Conservation (phyloP, 768 basidiomycete species). For the Epithele typhae region DNA sequence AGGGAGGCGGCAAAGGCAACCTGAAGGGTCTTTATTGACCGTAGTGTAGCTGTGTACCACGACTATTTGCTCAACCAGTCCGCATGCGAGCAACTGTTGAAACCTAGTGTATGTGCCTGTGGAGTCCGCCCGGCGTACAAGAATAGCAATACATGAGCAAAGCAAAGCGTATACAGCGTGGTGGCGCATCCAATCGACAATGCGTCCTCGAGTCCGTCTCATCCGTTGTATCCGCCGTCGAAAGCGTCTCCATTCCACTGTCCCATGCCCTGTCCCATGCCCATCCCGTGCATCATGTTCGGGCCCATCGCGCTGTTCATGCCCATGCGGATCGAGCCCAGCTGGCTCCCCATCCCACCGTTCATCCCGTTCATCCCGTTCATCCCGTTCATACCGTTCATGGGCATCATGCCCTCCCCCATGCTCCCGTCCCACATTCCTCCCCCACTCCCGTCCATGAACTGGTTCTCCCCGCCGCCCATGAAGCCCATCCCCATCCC, state of each 20-base stretch:
- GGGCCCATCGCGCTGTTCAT: conserved; percentile 13
- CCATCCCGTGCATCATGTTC: conserved; percentile 19
- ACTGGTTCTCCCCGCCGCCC: conserved; percentile 16
- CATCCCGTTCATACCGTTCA: conserved; percentile 33
- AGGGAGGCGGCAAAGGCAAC: too few species aligned
- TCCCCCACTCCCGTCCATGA: conserved; percentile 16
- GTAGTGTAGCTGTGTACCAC: too few species aligned
- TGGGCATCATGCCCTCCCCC: conserved; percentile 7
- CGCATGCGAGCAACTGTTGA: too few species aligned
- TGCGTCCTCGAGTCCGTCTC: too few species aligned
- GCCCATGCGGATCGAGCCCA: conserved; percentile 18
- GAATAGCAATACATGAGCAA: too few species aligned
- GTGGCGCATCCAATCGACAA: too few species aligned
- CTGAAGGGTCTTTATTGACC: too few species aligned
- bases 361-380: conserved; percentile 13
- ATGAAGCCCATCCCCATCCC: conserved; percentile 30
- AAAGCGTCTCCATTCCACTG: conserved; percentile 33
- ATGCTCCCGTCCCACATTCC: conserved; percentile 30
- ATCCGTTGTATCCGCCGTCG: conserved; percentile 27
- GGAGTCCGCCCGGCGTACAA: too few species aligned
- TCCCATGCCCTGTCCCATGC: conserved; percentile 41
- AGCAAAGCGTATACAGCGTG: too few species aligned
- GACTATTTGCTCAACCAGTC: too few species aligned
- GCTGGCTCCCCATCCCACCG: conserved; percentile 10
- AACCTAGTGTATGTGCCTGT: too few species aligned